These are phyloP conservation scores for Phanerochaete carnosa DNA, from an alignment of 768 basidiomycete genomes.

Conservation along the genomic window DNA sequence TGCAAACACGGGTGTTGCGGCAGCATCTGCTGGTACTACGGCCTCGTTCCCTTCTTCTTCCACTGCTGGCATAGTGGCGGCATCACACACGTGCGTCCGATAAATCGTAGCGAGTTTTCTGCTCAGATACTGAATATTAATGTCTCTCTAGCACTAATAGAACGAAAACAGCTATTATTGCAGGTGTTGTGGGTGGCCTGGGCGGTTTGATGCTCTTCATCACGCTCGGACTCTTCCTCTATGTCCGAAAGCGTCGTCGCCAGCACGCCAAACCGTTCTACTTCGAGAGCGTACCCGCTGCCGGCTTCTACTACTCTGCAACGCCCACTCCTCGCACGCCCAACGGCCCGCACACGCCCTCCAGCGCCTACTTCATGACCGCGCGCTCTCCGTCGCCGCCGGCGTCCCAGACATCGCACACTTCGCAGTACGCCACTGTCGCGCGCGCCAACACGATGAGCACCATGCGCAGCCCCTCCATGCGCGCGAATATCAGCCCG, in stretches of 20 bases:
- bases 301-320: neutral
- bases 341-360: neutral
- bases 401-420: neutral
- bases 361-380: neutral
- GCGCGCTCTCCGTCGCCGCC: neutral
- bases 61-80: neutral
- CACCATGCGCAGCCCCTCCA: neutral
- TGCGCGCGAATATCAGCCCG: constrained; percentile 5
- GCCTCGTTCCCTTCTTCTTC: neutral
- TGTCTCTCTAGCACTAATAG: neutral
- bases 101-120: neutral
- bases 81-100: neutral
- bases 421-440: neutral
- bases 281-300: constrained; percentile 5
- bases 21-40: neutral
- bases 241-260: constrained; percentile 4
- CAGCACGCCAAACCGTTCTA: constrained; percentile 2
- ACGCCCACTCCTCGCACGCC: neutral
- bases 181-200: constrained; percentile 8
- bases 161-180: constrained; percentile 4
- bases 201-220: constrained; percentile 3
- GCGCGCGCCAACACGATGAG: neutral
- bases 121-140: neutral
- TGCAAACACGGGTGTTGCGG: too few species aligned
- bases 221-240: constrained; percentile 2